phyloP scores from a whole-genome alignment of 176 grass and related monocot genomes.

The Neostapfia colusana region DNA sequence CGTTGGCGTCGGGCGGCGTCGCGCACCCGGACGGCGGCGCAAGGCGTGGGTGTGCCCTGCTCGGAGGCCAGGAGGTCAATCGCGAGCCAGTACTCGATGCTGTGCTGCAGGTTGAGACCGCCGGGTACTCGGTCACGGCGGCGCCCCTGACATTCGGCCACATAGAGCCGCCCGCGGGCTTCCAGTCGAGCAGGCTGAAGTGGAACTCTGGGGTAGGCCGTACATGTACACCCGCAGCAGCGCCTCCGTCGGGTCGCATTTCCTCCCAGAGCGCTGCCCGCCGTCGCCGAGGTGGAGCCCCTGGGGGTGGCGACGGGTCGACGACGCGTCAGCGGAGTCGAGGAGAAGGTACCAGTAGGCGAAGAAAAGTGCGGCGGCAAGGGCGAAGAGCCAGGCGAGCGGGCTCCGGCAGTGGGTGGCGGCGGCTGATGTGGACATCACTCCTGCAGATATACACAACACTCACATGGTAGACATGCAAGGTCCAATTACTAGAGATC shows the following conservation, averaged over 20 bases:
- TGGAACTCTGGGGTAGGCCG: constrained; percentile 86
- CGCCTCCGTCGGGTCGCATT: constrained; percentile 57
- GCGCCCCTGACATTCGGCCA: constrained; percentile 62
- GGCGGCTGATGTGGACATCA: no score
- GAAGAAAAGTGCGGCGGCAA: constrained; percentile 57
- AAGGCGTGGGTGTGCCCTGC: constrained; percentile 60
- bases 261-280: background rate
- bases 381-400: constrained; percentile 50
- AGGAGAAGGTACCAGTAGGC: constrained; percentile 67
- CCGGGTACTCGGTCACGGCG: constrained; percentile 72
- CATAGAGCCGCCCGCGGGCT: constrained; percentile 38
- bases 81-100: constrained; percentile 97
- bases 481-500: no score
- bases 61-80: constrained; percentile 84
- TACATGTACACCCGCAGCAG: constrained; percentile 91
- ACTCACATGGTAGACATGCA: no score
- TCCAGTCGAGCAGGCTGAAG: constrained; percentile 82
- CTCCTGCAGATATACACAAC: no score
- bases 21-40: constrained; percentile 61
- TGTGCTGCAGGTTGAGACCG: constrained; percentile 97
- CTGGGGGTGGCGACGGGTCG: background rate
- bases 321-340: constrained; percentile 36
- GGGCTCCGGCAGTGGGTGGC: constrained; percentile 43
- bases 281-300: background rate
- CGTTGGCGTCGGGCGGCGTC: constrained; percentile 54